These are phyloP conservation scores for Detonula confervacea DNA, from an alignment of 352 stramenopile species.

Conservation along the genomic window DNA sequence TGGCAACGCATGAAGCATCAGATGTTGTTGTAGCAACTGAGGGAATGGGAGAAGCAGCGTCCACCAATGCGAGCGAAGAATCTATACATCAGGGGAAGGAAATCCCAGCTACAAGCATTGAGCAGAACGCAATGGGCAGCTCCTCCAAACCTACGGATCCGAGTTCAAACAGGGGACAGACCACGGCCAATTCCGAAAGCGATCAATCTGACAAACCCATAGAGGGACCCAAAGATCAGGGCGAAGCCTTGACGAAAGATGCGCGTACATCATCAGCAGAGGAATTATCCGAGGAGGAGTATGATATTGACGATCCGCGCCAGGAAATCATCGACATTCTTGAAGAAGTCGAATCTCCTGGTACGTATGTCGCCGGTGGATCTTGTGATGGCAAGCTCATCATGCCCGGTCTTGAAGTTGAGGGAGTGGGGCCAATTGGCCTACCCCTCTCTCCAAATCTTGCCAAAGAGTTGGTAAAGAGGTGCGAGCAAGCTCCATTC, in stretches of 20 bases:
- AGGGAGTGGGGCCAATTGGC: slow-evolving; percentile 24
- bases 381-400: slow-evolving; percentile 17
- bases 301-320: slow-evolving; percentile 22
- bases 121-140: background rate
- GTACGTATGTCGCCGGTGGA: slow-evolving; percentile 11
- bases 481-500: slow-evolving; percentile 36
- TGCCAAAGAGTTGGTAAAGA: slow-evolving; percentile 16
- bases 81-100: no score
- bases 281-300: slow-evolving; percentile 6
- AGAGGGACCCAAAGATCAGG: background rate
- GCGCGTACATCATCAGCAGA: slow-evolving; percentile 13
- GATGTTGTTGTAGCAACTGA: no score
- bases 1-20: no score
- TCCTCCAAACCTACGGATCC: background rate
- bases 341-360: slow-evolving; percentile 24
- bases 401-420: slow-evolving; percentile 33
- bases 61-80: no score
- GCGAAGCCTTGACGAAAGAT: background rate
- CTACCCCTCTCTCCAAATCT: slow-evolving; percentile 24
- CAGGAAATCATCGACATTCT: slow-evolving; percentile 28
- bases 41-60: no score
- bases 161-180: background rate
- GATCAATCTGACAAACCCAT: no score
- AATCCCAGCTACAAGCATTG: background rate
- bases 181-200: background rate